A percentile compares a stretch with the other conserved stretches of the same genome.
These are phyloP conservation scores for Amanita phalloides DNA, from an alignment of 768 basidiomycete species.

Conservation along the genomic window DNA sequence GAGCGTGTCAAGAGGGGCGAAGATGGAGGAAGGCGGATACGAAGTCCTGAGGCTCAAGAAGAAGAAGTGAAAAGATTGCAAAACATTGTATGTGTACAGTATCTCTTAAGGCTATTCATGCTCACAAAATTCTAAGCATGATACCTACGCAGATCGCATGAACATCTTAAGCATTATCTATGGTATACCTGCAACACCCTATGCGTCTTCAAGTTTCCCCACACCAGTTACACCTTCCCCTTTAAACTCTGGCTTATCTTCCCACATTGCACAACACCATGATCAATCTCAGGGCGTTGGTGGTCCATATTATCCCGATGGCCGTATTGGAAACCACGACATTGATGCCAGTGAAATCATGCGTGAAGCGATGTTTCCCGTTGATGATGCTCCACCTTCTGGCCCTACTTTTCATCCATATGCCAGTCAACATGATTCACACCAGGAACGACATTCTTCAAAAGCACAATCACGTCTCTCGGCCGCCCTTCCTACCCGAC, in stretches of 20 bases:
- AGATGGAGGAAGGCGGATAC: slow-evolving; percentile 58
- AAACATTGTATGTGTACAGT: slow-evolving; percentile 59
- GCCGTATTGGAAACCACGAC: slow-evolving; percentile 13
- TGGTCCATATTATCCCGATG: slow-evolving; percentile 25
- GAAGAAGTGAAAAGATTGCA: slow-evolving; percentile 82
- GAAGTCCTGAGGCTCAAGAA: slow-evolving; percentile 82
- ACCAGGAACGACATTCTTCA: slow-evolving; percentile 13
- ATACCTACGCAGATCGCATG: slow-evolving; percentile 93
- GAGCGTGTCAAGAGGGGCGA: slow-evolving; percentile 81
- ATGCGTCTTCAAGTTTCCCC: slow-evolving; percentile 43
- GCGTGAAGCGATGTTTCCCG: slow-evolving; percentile 6
- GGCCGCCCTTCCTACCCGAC: slow-evolving; percentile 6
- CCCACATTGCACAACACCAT: slow-evolving; percentile 8
- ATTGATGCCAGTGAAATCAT: slow-evolving; percentile 10
- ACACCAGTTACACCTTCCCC: slow-evolving; percentile 15
- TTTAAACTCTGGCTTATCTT: slow-evolving; percentile 38
- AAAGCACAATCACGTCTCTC: neutral
- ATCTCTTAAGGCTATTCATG: slow-evolving; percentile 6
- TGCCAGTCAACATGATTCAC: slow-evolving; percentile 32
- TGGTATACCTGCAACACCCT: slow-evolving; percentile 69
- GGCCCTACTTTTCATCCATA: slow-evolving; percentile 35
- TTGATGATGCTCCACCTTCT: slow-evolving; percentile 2
- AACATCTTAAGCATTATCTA: slow-evolving; percentile 86
- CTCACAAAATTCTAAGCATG: slow-evolving; percentile 45
- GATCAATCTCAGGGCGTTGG: slow-evolving; percentile 32